These are phyloP conservation scores for Xylariaceae sp. DNA, from an alignment of 2,329 filamentous ascomycete genomes.

Conservation along the genomic window DNA sequence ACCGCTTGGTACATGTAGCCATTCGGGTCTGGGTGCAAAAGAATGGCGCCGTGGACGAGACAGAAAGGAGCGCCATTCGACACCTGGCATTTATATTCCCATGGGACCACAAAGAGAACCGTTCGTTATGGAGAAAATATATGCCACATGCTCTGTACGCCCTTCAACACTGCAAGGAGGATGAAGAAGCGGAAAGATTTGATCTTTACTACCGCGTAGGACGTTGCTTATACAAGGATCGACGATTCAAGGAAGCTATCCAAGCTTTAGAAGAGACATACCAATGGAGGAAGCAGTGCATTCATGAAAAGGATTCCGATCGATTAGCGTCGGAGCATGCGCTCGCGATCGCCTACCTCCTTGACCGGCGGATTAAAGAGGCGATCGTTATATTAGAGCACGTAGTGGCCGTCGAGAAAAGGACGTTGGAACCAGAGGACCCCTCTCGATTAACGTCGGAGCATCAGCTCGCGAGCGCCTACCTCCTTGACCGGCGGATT, in stretches of 20 bases:
- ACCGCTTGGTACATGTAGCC: slow-evolving; percentile 36
- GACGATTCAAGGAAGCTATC: slow-evolving; percentile 18
- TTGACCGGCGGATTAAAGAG: slow-evolving; percentile 16
- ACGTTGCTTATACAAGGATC: slow-evolving; percentile 19
- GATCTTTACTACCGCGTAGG: slow-evolving; percentile 22
- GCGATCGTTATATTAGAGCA: slow-evolving; percentile 26
- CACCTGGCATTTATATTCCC: slow-evolving; percentile 10
- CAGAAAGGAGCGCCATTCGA: neutral
- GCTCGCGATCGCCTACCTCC: slow-evolving; percentile 25
- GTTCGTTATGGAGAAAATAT: slow-evolving; percentile 24
- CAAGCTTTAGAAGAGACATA: slow-evolving; percentile 8
- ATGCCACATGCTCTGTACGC: slow-evolving; percentile 28
- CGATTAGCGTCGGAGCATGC: slow-evolving; percentile 9
- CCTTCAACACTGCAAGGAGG: slow-evolving; percentile 17
- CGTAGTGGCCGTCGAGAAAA: slow-evolving; percentile 17
- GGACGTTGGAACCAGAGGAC: slow-evolving; percentile 1
- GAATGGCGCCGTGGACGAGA: slow-evolving; percentile 6
- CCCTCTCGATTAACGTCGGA: neutral
- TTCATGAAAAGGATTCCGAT: slow-evolving; percentile 1
- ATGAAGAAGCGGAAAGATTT: slow-evolving; percentile 16
- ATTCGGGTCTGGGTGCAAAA: slow-evolving; percentile 29
- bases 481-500: too few relatives aligned
- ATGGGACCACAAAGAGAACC: slow-evolving; percentile 7
- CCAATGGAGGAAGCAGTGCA: slow-evolving; percentile 3
- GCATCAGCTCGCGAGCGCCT: neutral